These are phyloP conservation scores for Tetrapisispora phaffii DNA, from an alignment of 805 yeast genomes.

Conservation along the genomic window DNA sequence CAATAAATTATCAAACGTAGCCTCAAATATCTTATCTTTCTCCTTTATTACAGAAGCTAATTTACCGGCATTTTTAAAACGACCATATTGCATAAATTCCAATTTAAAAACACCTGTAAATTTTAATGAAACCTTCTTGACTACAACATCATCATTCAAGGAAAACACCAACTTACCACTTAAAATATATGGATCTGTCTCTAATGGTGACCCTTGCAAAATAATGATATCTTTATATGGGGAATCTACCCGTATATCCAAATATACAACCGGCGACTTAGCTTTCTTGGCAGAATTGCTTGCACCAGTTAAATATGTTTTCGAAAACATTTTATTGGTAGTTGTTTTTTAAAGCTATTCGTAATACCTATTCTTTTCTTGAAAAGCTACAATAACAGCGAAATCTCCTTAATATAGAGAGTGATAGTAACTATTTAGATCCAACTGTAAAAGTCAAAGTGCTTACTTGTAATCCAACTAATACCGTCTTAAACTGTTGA, in stretches of 20 bases:
- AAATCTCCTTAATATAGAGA: too few species aligned
- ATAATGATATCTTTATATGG: conserved; percentile 53
- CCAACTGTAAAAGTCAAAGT: too few species aligned
- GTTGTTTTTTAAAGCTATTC: neutral
- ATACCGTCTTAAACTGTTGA: too few species aligned
- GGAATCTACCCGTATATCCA: conserved; percentile 30
- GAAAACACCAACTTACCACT: conserved; percentile 67
- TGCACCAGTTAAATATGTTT: neutral
- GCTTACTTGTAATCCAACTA: too few species aligned
- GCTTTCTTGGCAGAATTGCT: neutral
- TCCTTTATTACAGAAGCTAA: conserved; percentile 36
- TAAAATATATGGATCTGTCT: conserved; percentile 65
- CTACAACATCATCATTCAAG: conserved; percentile 53
- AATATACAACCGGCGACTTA: conserved; percentile 15
- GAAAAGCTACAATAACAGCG: too few species aligned
- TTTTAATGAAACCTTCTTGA: conserved; percentile 51
- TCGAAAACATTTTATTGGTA: conserved; percentile 4
- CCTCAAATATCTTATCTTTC: conserved; percentile 56
- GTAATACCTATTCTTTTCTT: neutral
- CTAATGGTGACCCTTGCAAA: conserved; percentile 64
- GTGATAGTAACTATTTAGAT: too few species aligned
- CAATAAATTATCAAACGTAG: conserved; percentile 56
- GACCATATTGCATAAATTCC: conserved; percentile 43
- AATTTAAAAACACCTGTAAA: conserved; percentile 54
- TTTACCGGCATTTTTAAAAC: conserved; percentile 27